phyloP scores from a whole-genome alignment of 2,329 filamentous ascomycete species.

The Calonectria montana region DNA sequence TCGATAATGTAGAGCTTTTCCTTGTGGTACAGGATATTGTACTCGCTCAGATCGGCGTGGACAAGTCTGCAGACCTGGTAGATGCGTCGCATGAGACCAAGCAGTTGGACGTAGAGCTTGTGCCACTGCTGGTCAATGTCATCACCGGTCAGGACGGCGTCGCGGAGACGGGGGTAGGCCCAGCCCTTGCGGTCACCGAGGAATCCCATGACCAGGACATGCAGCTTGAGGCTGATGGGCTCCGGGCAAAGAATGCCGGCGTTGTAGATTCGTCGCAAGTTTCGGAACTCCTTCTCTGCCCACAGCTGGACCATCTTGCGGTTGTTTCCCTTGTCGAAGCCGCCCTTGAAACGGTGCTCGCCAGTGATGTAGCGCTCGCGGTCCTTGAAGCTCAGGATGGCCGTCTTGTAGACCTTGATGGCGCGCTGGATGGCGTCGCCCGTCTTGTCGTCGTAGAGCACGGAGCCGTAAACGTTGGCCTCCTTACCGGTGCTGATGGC shows the following conservation, averaged over 20 bases:
- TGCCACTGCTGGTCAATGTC: slow-evolving; percentile 80
- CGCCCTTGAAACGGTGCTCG: slow-evolving; percentile 90
- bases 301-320: slow-evolving; percentile 98
- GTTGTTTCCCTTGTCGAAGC: slow-evolving; percentile 94
- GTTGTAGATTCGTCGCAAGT: slow-evolving; percentile 84
- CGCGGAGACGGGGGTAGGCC: slow-evolving; percentile 88
- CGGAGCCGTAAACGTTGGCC: slow-evolving; percentile 95
- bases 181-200: slow-evolving; percentile 88
- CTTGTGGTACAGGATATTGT: slow-evolving; percentile 94
- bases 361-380: slow-evolving; percentile 95
- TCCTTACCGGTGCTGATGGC: slow-evolving; percentile 98
- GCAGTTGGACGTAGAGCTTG: slow-evolving; percentile 81
- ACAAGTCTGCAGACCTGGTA: slow-evolving; percentile 94
- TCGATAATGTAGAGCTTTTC: slow-evolving; percentile 92
- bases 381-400: slow-evolving; percentile 97
- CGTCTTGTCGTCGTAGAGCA: slow-evolving; percentile 69
- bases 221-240: slow-evolving; percentile 88
- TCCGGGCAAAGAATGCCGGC: slow-evolving; percentile 92
- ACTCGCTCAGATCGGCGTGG: slow-evolving; percentile 97
- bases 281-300: slow-evolving; percentile 99
- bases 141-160: slow-evolving; percentile 79
- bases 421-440: slow-evolving; percentile 77
- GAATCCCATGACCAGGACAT: slow-evolving; percentile 96
- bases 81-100: slow-evolving; percentile 91
- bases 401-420: slow-evolving; percentile 99